phyloP scores from a whole-genome alignment of 2,329 filamentous ascomycete species.

The Botrytis hyacinthi region DNA sequence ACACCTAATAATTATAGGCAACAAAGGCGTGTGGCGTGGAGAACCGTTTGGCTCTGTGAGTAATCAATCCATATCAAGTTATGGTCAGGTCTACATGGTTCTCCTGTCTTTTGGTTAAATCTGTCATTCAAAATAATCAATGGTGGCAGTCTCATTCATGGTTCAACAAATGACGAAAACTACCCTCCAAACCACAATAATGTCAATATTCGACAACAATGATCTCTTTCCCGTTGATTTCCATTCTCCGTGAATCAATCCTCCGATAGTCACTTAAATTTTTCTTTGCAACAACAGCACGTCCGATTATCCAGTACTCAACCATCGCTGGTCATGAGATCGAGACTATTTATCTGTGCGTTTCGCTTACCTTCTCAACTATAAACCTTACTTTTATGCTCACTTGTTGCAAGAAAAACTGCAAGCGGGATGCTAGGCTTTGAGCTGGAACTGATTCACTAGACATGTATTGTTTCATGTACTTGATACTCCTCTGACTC shows the following conservation, averaged over 20 bases:
- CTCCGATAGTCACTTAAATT: not conserved
- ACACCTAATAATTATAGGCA: not conserved
- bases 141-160: not conserved
- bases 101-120: not conserved
- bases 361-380: not conserved
- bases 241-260: not conserved
- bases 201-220: rapidly evolving
- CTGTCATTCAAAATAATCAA: not conserved
- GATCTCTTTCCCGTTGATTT: not conserved
- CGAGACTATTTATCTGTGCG: too few species aligned
- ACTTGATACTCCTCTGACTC: not conserved
- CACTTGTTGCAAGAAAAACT: not conserved
- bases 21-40: not conserved
- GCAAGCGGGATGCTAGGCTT: not conserved
- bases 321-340: too few species aligned
- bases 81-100: rapidly evolving
- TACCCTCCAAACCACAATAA: rapidly evolving
- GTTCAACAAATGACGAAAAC: not conserved
- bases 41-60: not conserved
- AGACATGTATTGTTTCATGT: not conserved
- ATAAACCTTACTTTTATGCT: not conserved
- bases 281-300: rapidly evolving
- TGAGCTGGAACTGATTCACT: not conserved
- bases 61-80: not conserved
- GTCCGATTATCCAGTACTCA: not conserved